Base-by-base conservation (phyloP, 805 yeast genomes). In the Wickerhamiella azymoides region DNA sequence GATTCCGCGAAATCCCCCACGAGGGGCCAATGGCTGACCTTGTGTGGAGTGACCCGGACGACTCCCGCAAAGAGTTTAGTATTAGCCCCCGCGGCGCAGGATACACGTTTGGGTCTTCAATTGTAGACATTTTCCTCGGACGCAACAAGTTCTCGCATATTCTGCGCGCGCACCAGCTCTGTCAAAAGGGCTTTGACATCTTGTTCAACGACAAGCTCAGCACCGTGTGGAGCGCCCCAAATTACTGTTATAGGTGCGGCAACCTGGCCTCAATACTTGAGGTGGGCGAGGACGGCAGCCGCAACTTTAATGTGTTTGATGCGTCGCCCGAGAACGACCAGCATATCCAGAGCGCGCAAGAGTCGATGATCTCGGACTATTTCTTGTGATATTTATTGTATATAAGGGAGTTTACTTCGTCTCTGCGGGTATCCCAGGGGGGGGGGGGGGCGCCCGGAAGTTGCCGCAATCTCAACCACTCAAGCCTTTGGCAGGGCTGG, bases 1-100 rank as follows among this genome's bases (percentile, higher is more conserved):
- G 99, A 49, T 89, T 86, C 59, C 76, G 79, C 52, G 99, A 92
- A 61, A 85, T 93, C 10, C 99, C 99, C 0, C 98, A 93, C 55
- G 98, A 92, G 61, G 99, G 99, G 0, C 94, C 96, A 13, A 92
- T 92, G 96, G 98, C 98, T 1, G 99, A 92, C 62, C 67, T 92
- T 43, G 97, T 92, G 16, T 92, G 99, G 99, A 80, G 92, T 18
- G 99, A 92, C 59, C 99, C 99, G 0, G 97, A 93, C 62, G 81
- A 83, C 27, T 84, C 81, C 47, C 69, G 68, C 44, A 63, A 62
- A 2, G 94, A 86, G 57, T 92, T 92, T 62, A 80, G 88, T 52
- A 73, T 92, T 17, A 78, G 88, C 26, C 94, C 98, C 1, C 65
- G 99, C 56, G 99, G 99, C 36, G 99, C 99, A 1, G 99, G 99